These are phyloP conservation scores for Eremothecium sinecaudum DNA, from an alignment of 1,139 yeast genomes.

Conservation along the genomic window DNA sequence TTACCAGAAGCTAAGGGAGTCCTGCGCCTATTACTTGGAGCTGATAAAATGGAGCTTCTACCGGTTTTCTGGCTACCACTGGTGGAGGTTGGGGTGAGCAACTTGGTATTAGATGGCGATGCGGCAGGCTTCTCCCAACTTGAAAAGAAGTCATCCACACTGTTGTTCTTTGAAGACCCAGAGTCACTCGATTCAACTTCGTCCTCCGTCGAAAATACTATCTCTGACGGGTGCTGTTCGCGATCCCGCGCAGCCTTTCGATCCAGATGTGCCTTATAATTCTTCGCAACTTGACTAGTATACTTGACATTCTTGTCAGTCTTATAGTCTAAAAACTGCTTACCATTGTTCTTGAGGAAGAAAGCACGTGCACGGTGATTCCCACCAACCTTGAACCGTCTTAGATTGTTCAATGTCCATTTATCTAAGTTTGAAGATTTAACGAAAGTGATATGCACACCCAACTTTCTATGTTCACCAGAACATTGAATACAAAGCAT, in stretches of 20 bases:
- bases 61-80: slow-evolving; percentile 12
- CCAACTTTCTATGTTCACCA: slow-evolving; percentile 91
- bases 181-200: slow-evolving; percentile 32
- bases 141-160: slow-evolving; percentile 80
- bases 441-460: slow-evolving; percentile 93
- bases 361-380: slow-evolving; percentile 78
- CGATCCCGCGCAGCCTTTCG: slow-evolving; percentile 61
- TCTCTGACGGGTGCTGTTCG: slow-evolving; percentile 53
- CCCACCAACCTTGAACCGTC: slow-evolving; percentile 90
- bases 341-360: slow-evolving; percentile 76
- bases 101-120: slow-evolving; percentile 15
- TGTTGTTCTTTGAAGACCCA: slow-evolving; percentile 34
- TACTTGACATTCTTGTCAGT: slow-evolving; percentile 71
- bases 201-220: slow-evolving; percentile 50
- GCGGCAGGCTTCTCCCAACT: slow-evolving; percentile 72
- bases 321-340: slow-evolving; percentile 44
- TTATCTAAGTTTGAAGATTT: slow-evolving; percentile 86
- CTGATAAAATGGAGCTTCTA: slow-evolving; percentile 5
- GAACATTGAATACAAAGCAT: slow-evolving; percentile 92
- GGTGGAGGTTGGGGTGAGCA: slow-evolving; percentile 17
- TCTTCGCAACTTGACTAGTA: slow-evolving; percentile 65
- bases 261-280: slow-evolving; percentile 71
- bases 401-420: slow-evolving; percentile 82
- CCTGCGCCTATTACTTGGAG: slow-evolving; percentile 16
- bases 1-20: slow-evolving; percentile 12